Base-by-base conservation (phyloP, 2,329 filamentous ascomycete species). In the Cladosporium halotolerans region DNA sequence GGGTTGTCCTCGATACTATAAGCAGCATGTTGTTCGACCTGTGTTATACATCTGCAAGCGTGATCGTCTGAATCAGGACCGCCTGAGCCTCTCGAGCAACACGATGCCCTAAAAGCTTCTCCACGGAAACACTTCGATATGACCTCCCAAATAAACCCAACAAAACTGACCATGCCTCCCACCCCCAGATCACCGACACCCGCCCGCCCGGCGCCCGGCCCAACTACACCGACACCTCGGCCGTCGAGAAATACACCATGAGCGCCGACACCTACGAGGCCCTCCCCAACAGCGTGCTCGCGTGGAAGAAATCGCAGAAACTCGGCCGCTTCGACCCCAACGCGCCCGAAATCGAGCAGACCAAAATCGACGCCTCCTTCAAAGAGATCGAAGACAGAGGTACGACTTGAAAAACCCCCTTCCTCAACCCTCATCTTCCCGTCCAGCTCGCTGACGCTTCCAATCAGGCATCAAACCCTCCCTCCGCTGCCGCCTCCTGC, bases 261-360 rank as follows among this genome's bases (percentile, higher is more conserved):
- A 88, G 90, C n/a, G 77, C 80, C 49, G 79, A 85, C 46, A 86
- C 91, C 66, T 99, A 99, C 72, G 89, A 90, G 68, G 82, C 83
- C 65, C 89, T 91, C 66, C 77, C 83, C 41, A 89, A 96, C 72
- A 92, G 87, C 3, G 93, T 99, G 11, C 80, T 96, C 19, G 88
- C 91, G 5, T 97, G 90, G 90, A 99, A 99, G 74, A 92, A 88
- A 73, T 76, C 83, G n/a, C 85, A 96, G 70, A 91, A 95, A 69
- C 81, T 97, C n/a, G 93, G 93, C 47, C 88, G 93, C 34, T 99
- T 99, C 72, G 89, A 97, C 67, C 93, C 93, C 10, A 79, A 85
- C 62, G 89, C 90, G 7, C 83, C 87, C 14, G 82, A 78, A 56
- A 80, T 86, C 18, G 85, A 90, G 67, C 78, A 88, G 66, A 80